Conservation (phyloP, 2,329 filamentous ascomycete species). For the Scedosporium aurantiacum region DNA sequence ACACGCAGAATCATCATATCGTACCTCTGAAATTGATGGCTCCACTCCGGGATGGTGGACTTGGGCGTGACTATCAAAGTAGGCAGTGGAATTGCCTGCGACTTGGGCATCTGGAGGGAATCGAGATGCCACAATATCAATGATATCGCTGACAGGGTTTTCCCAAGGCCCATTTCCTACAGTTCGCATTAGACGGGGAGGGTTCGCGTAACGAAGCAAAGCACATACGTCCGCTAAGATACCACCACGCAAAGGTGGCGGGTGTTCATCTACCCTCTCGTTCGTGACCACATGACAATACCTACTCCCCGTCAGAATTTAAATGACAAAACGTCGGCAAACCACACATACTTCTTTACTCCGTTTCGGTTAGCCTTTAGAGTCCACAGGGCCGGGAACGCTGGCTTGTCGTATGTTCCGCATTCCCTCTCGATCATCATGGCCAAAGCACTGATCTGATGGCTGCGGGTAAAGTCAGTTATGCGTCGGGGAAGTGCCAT, state of each 20-base stretch:
- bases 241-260: not conserved
- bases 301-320: not conserved
- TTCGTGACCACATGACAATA: not conserved
- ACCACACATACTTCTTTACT: not conserved
- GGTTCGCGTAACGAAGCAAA: too few relatives aligned
- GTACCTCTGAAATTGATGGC: not conserved
- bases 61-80: not conserved
- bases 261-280: not conserved
- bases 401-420: not conserved
- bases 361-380: not conserved
- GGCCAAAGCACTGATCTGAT: not conserved
- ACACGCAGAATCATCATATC: not conserved
- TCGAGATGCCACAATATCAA: slow-evolving; percentile 1
- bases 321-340: not conserved
- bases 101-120: not conserved
- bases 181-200: not conserved
- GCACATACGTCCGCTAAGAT: slow-evolving; percentile 2
- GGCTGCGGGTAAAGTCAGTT: not conserved
- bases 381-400: not conserved
- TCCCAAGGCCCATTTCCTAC: slow-evolving; percentile 1
- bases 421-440: slow-evolving; percentile 4
- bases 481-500: not conserved
- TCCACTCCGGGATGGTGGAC: slow-evolving; percentile 1
- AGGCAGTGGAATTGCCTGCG: not conserved
- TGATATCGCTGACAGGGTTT: slow-evolving; percentile 1